phyloP scores from a whole-genome alignment of 768 basidiomycete species.

The Guyanaporus albipodus region DNA sequence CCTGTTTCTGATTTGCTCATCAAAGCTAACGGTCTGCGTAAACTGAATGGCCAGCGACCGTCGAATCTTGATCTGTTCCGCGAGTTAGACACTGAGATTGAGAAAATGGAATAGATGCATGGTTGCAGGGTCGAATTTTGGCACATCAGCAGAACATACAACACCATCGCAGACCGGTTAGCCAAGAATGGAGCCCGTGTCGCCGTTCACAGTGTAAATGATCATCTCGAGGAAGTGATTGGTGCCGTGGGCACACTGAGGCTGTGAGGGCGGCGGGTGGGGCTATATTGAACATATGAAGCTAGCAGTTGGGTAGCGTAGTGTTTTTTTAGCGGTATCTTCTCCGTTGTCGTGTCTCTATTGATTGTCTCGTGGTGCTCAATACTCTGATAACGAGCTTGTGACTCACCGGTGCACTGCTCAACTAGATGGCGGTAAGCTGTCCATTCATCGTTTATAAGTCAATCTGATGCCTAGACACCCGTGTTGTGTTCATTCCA shows the following conservation, averaged over 20 bases:
- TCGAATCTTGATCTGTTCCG: conserved; percentile 9
- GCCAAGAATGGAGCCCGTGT: conserved; percentile 11
- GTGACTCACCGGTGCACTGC: too few relatives aligned
- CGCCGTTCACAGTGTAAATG: not conserved
- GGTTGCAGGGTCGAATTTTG: conserved; percentile 21
- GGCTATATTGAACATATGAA: too few relatives aligned
- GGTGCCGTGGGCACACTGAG: not conserved
- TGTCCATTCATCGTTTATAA: too few relatives aligned
- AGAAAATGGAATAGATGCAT: not conserved
- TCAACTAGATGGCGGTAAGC: too few relatives aligned
- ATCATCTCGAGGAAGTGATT: not conserved
- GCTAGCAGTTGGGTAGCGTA: too few relatives aligned
- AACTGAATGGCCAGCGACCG: not conserved
- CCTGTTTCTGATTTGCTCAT: not conserved
- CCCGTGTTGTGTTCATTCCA: too few relatives aligned
- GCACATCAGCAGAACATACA: conserved; percentile 22
- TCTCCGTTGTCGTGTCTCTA: too few relatives aligned
- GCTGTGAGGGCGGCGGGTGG: too few relatives aligned
- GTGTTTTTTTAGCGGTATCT: too few relatives aligned
- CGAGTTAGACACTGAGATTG: not conserved
- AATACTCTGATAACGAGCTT: too few relatives aligned
- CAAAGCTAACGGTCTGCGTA: conserved; percentile 2
- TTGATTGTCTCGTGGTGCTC: too few relatives aligned
- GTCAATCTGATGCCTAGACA: too few relatives aligned
- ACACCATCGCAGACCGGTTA: conserved; percentile 19